Conservation (phyloP, 768 basidiomycete genomes). For the Pulveroboletus sp. region DNA sequence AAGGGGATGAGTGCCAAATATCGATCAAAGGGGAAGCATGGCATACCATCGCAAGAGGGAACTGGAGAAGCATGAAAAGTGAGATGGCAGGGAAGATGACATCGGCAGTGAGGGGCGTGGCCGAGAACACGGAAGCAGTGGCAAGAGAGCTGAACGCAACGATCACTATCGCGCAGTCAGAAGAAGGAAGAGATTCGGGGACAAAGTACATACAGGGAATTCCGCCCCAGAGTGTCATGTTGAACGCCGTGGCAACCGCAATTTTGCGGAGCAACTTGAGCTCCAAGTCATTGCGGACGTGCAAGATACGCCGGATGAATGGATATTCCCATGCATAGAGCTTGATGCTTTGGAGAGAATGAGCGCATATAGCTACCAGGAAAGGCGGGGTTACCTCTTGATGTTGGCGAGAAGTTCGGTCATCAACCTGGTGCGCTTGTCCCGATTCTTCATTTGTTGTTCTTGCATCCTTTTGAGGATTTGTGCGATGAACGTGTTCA, state of each 20-base stretch:
- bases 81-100: slow-evolving; percentile 96
- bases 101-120: slow-evolving; percentile 77
- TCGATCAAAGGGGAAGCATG: background rate
- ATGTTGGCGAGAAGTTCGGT: slow-evolving; percentile 92
- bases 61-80: slow-evolving; percentile 81
- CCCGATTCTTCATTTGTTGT: slow-evolving; percentile 91
- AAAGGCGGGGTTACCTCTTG: slow-evolving; percentile 49
- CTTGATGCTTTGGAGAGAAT: slow-evolving; percentile 62
- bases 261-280: slow-evolving; percentile 80
- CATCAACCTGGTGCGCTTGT: slow-evolving; percentile 82
- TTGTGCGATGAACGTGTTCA: slow-evolving; percentile 70
- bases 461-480: slow-evolving; percentile 74
- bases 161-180: slow-evolving; percentile 39
- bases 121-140: slow-evolving; percentile 57
- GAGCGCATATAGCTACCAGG: background rate
- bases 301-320: slow-evolving; percentile 74
- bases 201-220: slow-evolving; percentile 45
- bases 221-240: slow-evolving; percentile 60
- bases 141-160: slow-evolving; percentile 85
- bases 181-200: background rate
- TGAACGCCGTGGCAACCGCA: slow-evolving; percentile 67
- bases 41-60: slow-evolving; percentile 78
- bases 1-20: background rate
- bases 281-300: slow-evolving; percentile 79
- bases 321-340: slow-evolving; percentile 94